Conservation (phyloP, 441 rosid species). For the Erysimum cheiri region DNA sequence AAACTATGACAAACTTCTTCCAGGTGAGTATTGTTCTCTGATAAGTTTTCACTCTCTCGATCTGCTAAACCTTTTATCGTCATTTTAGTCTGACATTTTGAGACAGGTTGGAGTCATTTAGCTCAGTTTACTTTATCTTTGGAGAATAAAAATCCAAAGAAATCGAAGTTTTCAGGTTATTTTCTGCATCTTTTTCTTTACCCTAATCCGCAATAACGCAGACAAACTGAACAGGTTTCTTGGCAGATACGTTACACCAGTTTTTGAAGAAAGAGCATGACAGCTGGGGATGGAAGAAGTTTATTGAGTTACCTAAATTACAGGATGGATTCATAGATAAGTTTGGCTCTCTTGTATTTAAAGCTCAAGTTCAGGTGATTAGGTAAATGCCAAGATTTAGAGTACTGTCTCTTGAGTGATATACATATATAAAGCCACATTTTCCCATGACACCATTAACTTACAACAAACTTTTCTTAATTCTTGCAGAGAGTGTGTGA, state of each 20-base stretch:
- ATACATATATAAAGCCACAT: background rate
- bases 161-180: slow-evolving; percentile 86
- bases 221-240: slow-evolving; percentile 36
- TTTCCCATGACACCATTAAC: background rate
- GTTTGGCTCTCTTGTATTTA: slow-evolving; percentile 72
- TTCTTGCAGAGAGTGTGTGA: slow-evolving; percentile 76
- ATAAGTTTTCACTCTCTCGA: slow-evolving; percentile 1
- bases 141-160: slow-evolving; percentile 82
- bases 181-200: slow-evolving; percentile 8
- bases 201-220: slow-evolving; percentile 17
- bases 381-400: slow-evolving; percentile 51
- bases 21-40: slow-evolving; percentile 59
- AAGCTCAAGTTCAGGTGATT: slow-evolving; percentile 97
- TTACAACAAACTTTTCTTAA: background rate
- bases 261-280: slow-evolving; percentile 99
- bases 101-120: slow-evolving; percentile 96
- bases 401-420: background rate
- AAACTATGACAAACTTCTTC: slow-evolving; percentile 93
- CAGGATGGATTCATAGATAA: slow-evolving; percentile 80
- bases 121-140: slow-evolving; percentile 96
- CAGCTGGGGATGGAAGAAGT: slow-evolving; percentile 99
- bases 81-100: slow-evolving; percentile 25
- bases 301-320: slow-evolving; percentile 85
- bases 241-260: slow-evolving; percentile 87
- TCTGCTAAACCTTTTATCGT: background rate